Evolutionary conservation across 2,329 filamentous ascomycete species (phyloP).

Genomic region (Xylogone sp.): DNA sequence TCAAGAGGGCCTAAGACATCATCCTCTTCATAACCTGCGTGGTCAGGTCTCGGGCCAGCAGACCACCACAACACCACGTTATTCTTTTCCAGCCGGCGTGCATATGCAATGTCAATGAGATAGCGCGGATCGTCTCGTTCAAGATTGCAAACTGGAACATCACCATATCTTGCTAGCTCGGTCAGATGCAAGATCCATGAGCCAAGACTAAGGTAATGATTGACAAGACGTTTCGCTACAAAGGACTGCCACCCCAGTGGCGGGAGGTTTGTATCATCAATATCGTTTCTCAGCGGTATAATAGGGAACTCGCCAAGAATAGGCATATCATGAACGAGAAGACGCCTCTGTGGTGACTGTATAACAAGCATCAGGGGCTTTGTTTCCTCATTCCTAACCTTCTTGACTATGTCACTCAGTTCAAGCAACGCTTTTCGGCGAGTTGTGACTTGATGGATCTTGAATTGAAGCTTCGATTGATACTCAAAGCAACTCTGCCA

Average conservation of each 20-base stretch:
- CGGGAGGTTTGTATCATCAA: conserved; percentile 80
- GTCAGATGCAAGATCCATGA: conserved; percentile 89
- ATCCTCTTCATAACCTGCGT: conserved; percentile 93
- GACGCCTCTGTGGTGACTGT: conserved; percentile 80
- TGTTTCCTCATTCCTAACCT: conserved; percentile 79
- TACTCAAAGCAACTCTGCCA: conserved; percentile 84
- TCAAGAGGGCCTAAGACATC: conserved; percentile 82
- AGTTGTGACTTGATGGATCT: conserved; percentile 82
- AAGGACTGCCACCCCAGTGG: conserved; percentile 93
- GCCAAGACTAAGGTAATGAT: conserved; percentile 88
- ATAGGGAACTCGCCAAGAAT: conserved; percentile 81
- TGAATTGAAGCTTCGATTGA: conserved; percentile 81
- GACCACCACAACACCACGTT: conserved; percentile 99
- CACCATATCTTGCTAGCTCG: conserved; percentile 84
- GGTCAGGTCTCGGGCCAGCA: conserved; percentile 77
- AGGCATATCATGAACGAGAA: conserved; percentile 81
- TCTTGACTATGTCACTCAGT: conserved; percentile 83
- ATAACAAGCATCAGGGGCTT: conserved; percentile 81
- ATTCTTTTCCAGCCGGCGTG: conserved; percentile 81
- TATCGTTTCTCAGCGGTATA: conserved; percentile 75
- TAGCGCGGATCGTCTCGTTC: conserved; percentile 92
- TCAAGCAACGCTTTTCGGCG: conserved; percentile 86
- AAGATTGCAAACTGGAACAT: conserved; percentile 91
- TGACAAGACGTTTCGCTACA: conserved; percentile 78
- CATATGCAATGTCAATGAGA: conserved; percentile 94